These are phyloP conservation scores for Effrenium voratum DNA, from an alignment of 73 alveolate species.

Conservation along the genomic window DNA sequence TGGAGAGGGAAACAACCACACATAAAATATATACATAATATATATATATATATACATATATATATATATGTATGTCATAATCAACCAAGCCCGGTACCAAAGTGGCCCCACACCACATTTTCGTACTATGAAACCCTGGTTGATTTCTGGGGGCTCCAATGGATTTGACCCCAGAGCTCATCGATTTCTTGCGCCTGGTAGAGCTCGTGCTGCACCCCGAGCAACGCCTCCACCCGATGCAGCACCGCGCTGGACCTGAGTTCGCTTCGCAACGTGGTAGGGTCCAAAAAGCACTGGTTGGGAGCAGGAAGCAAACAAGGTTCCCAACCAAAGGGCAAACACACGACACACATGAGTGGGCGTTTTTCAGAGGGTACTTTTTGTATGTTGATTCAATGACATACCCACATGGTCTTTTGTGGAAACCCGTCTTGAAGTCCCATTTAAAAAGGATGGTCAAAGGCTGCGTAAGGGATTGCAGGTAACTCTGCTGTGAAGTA, in stretches of 20 bases:
- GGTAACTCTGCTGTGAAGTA: too few species aligned
- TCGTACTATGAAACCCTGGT: too few species aligned
- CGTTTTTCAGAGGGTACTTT: not conserved
- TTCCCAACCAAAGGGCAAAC: not conserved
- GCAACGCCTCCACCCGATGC: conserved; percentile 72
- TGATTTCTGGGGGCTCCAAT: too few species aligned
- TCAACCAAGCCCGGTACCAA: too few species aligned
- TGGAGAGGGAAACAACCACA: too few species aligned
- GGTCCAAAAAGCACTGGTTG: not conserved
- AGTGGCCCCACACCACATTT: too few species aligned
- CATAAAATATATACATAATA: too few species aligned
- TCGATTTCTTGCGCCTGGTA: too few species aligned
- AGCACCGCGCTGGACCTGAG: conserved; percentile 39
- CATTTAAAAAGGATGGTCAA: not conserved
- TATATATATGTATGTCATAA: too few species aligned
- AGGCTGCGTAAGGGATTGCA: too few species aligned
- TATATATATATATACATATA: too few species aligned
- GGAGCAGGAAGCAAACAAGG: not conserved
- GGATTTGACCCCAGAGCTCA: too few species aligned
- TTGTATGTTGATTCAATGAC: not conserved
- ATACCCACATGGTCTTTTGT: not conserved
- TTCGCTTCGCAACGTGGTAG: not conserved
- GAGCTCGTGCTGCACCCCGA: conserved; percentile 60
- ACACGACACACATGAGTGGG: not conserved
- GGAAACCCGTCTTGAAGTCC: not conserved